Evolutionary conservation across 306 rosid genomes (phyloP).

Genomic region (Quercus robur): DNA sequence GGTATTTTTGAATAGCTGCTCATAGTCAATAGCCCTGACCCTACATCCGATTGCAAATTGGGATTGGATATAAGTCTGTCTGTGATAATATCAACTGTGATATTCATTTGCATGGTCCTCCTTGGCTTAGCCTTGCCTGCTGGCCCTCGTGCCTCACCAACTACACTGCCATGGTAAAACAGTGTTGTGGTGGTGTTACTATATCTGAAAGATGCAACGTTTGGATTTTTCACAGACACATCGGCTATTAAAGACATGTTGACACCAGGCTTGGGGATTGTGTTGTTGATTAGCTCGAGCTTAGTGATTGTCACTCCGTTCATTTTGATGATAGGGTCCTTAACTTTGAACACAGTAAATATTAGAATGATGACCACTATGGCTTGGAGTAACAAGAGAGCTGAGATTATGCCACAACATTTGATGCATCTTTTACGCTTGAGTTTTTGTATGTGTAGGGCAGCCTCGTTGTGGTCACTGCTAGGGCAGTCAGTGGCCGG

Average conservation of each 20-base stretch:
- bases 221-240: slow-evolving; percentile 58
- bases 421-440: slow-evolving; percentile 28
- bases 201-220: slow-evolving; percentile 52
- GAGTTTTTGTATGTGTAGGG: not conserved
- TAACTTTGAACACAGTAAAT: slow-evolving; percentile 50
- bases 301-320: slow-evolving; percentile 36
- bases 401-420: slow-evolving; percentile 28
- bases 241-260: slow-evolving; percentile 49
- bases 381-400: slow-evolving; percentile 17
- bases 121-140: slow-evolving; percentile 48
- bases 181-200: slow-evolving; percentile 55
- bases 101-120: slow-evolving; percentile 49
- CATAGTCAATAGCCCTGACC: slow-evolving; percentile 36
- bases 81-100: slow-evolving; percentile 36
- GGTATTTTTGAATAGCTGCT: slow-evolving; percentile 56
- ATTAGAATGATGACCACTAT: slow-evolving; percentile 27
- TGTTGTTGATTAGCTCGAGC: slow-evolving; percentile 30
- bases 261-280: slow-evolving; percentile 28
- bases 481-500: slow-evolving; percentile 10
- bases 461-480: slow-evolving; percentile 17
- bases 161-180: slow-evolving; percentile 30
- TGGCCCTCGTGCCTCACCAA: slow-evolving; percentile 57
- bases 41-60: slow-evolving; percentile 19
- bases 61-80: slow-evolving; percentile 32
- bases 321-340: slow-evolving; percentile 50